A percentile compares a stretch with the other conserved stretches of the same genome.
Conservation (phyloP, 1,284 basidiomycete genomes). For the Cystobasidium sp. region DNA sequence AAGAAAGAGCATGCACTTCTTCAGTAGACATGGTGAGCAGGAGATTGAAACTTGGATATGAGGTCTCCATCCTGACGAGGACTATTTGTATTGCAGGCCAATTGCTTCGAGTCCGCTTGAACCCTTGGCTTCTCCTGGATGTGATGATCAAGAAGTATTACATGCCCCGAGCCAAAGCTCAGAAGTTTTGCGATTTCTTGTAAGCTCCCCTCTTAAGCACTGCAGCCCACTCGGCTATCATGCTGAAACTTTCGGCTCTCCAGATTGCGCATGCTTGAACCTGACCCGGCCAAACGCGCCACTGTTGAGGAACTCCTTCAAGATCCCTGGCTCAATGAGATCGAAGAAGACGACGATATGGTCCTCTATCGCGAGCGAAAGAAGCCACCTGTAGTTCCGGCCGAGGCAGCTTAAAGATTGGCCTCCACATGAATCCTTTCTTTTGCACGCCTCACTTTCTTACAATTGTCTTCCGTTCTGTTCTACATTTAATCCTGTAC, state of each 20-base stretch:
- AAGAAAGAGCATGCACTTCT: conserved; percentile 26
- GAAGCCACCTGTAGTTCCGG: conserved; percentile 1
- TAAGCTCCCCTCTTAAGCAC: background rate
- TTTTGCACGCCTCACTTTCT: background rate
- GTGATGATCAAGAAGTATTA: conserved; percentile 39
- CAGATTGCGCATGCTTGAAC: conserved; percentile 35
- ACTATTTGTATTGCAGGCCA: background rate
- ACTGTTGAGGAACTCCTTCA: conserved; percentile 28
- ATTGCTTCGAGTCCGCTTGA: conserved; percentile 9
- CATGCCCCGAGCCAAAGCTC: conserved; percentile 33
- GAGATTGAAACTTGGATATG: background rate
- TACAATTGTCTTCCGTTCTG: background rate
- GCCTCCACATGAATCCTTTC: background rate
- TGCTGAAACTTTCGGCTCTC: background rate
- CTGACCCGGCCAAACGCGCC: conserved; percentile 25
- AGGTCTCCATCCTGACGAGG: background rate
- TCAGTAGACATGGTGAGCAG: conserved; percentile 20
- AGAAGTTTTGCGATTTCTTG: conserved; percentile 25
- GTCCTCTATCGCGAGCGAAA: conserved; percentile 22
- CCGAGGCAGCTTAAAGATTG: background rate
- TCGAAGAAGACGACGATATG: conserved; percentile 37
- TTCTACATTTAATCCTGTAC: background rate
- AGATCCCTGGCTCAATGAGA: conserved; percentile 35
- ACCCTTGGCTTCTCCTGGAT: conserved; percentile 33
- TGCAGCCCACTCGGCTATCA: background rate